These are phyloP conservation scores for Fraxinus velutina DNA, from an alignment of 305 asterid genomes.

Conservation along the genomic window DNA sequence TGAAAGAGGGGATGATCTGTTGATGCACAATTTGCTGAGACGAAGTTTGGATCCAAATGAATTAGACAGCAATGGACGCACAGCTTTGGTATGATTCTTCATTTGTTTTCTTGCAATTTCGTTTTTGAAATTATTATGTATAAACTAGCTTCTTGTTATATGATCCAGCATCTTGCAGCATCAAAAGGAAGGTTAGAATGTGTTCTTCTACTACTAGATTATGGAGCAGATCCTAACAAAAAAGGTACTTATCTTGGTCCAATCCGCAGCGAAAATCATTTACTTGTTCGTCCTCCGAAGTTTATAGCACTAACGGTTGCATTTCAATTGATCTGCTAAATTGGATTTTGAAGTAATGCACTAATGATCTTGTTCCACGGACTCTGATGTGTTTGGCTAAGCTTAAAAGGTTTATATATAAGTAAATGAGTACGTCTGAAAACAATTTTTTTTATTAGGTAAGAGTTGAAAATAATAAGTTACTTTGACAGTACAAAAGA, in stretches of 20 bases:
- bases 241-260: constrained; percentile 39
- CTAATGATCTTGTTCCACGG: not conserved
- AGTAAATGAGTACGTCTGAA: not conserved
- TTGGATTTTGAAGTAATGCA: not conserved
- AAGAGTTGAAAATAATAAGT: not conserved
- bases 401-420: not conserved
- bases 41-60: constrained; percentile 70
- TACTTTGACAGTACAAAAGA: not conserved
- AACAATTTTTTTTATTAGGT: not conserved
- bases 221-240: constrained; percentile 63
- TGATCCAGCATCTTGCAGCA: constrained; percentile 62
- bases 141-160: constrained; percentile 8
- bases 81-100: constrained; percentile 51
- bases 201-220: constrained; percentile 59
- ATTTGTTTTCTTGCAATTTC: not conserved
- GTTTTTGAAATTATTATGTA: not conserved
- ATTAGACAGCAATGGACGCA: constrained; percentile 53
- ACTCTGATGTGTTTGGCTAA: not conserved
- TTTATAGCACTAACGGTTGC: not conserved
- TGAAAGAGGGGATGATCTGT: constrained; percentile 58
- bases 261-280: not conserved
- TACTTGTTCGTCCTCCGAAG: not conserved
- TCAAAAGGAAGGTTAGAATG: constrained; percentile 51
- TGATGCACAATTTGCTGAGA: constrained; percentile 62
- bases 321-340: not conserved